Percentiles rank a stretch among this genome's conserved stretches.
phyloP scores from a whole-genome alignment of 2,329 filamentous ascomycete species.

The Talaromyces sp. region DNA sequence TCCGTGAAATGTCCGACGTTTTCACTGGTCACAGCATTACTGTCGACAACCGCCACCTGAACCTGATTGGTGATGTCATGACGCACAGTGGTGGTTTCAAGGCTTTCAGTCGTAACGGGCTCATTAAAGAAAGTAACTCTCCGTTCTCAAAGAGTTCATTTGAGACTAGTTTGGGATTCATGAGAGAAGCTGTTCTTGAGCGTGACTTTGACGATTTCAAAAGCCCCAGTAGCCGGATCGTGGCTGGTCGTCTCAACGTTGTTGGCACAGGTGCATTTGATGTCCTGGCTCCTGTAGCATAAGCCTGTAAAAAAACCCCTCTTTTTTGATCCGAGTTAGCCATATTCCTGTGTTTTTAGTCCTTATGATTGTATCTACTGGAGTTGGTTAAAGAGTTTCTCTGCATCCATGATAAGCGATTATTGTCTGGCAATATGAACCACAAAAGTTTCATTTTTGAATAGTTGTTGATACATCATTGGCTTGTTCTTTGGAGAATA shows the following conservation, averaged over 20 bases:
- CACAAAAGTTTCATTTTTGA: neutral
- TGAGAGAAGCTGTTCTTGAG: conserved; percentile 87
- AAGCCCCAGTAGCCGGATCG: conserved; percentile 81
- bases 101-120: conserved; percentile 86
- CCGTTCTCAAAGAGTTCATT: conserved; percentile 99
- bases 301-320: conserved; percentile 15
- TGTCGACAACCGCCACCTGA: conserved; percentile 88
- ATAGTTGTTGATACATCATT: neutral
- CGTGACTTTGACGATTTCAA: conserved; percentile 84
- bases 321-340: conserved; percentile 10
- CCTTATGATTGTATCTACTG: conserved; percentile 1
- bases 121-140: conserved; percentile 72
- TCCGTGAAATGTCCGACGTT: conserved; percentile 77
- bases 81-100: conserved; percentile 86
- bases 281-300: conserved; percentile 59
- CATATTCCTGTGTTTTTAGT: conserved; percentile 22
- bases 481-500: neutral
- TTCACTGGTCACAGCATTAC: conserved; percentile 88
- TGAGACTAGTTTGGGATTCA: conserved; percentile 90
- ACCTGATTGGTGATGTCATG: conserved; percentile 96
- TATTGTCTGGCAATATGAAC: neutral
- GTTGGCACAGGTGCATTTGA: conserved; percentile 92
- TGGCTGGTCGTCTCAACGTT: conserved; percentile 75
- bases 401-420: neutral
- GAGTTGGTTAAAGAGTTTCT: neutral